These are phyloP conservation scores for Solanum ossicruentum DNA, from an alignment of 257 asterid species.

Conservation along the genomic window DNA sequence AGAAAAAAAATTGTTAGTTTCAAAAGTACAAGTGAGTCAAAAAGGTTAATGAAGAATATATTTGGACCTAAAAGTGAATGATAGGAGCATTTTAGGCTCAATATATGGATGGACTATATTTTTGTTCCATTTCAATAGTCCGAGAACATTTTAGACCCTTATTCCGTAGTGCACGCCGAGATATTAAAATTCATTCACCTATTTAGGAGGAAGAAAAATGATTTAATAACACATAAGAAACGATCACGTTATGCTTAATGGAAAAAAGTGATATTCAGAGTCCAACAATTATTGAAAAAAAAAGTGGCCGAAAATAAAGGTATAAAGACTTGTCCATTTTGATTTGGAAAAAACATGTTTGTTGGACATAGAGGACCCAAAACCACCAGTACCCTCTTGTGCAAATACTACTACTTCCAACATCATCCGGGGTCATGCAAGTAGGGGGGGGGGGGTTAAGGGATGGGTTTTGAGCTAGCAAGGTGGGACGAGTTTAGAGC, in stretches of 20 bases:
- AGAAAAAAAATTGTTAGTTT: too few species aligned
- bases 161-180: not conserved
- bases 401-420: not conserved
- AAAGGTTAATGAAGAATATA: too few species aligned
- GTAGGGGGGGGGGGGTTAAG: too few species aligned
- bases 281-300: not conserved
- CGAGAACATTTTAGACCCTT: too few species aligned
- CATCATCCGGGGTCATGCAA: not conserved
- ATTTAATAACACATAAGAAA: not conserved
- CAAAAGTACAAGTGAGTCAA: too few species aligned
- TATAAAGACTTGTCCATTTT: not conserved
- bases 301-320: not conserved
- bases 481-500: too few species aligned
- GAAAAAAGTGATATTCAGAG: not conserved
- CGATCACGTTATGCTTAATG: not conserved
- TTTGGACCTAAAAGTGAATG: too few species aligned
- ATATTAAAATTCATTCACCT: not conserved
- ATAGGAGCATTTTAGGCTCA: too few species aligned
- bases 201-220: not conserved
- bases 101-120: too few species aligned
- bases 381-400: not conserved
- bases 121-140: too few species aligned
- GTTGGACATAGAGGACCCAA: not conserved
- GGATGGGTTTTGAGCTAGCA: too few species aligned
- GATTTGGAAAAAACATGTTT: not conserved